Base-by-base conservation (phyloP, 1,284 basidiomycete genomes). In the Ustilago loliicola region DNA sequence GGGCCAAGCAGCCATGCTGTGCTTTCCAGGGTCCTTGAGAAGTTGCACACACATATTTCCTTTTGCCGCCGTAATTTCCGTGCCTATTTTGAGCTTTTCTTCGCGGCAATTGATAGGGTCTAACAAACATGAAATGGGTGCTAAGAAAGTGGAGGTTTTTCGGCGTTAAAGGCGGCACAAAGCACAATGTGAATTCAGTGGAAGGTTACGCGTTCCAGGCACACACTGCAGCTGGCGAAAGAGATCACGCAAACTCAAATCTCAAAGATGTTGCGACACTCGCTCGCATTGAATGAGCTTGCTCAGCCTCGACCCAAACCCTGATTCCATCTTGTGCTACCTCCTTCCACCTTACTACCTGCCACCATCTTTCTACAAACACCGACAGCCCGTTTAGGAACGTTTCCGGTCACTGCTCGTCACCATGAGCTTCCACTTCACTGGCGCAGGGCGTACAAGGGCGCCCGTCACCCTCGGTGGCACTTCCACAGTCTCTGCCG, bases 401-500 rank as follows among this genome's bases (percentile, higher is more conserved):
- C 34, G 9, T 17, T 30, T 27, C 32, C 13, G 29, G 9, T 0
- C 21, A 17, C n/a, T 25, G 19, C 25, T 7, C 32, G 23, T 32
- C 59, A 29, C 27, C 3, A 79, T 79, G 77, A 70, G 70, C 64
- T 80, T 76, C 54, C 70, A 80, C 52, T 80, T 80, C 61, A 80
- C 76, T 2, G 79, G 79, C 51, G 67, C 70, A 30, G 63, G 69
- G 27, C 63, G 69, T 10, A 56, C 76, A 23, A 57, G 62, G 23
- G 64, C 71, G 19, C 56, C 61, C 9, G 77, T 80, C 50, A 72
- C 66, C 19, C 72, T 78, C 25, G 79, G 79, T 45, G 72, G 72
- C 53, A 55, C 66, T 4, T 74, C 78, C 27, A 63, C 66, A 6
- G 29, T 57, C n/a, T 40, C 66, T 3, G 60, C 57, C 30, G 70